phyloP scores from a whole-genome alignment of 768 basidiomycete genomes.

The Russula sp. region DNA sequence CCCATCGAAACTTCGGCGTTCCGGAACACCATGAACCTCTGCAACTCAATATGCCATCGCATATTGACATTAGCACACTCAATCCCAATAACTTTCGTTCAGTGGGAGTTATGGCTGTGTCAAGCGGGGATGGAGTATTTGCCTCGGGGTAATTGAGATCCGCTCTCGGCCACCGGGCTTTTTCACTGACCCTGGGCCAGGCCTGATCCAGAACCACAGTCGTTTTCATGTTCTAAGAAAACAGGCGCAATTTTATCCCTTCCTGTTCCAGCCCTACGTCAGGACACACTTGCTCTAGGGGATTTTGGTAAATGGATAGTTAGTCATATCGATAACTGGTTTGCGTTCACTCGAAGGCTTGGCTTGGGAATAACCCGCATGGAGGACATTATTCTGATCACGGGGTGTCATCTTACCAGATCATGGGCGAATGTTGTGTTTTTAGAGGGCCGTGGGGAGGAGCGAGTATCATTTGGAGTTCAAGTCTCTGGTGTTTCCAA shows the following conservation, averaged over 20 bases:
- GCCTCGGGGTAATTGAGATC: neutral
- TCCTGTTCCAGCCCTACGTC: neutral
- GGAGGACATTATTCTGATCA: conserved; percentile 1
- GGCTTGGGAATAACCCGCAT: neutral
- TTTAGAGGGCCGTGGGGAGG: neutral
- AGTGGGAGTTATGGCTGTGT: neutral
- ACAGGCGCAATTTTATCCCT: neutral
- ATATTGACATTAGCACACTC: neutral
- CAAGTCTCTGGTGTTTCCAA: neutral
- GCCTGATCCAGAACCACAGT: neutral
- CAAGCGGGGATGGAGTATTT: neutral
- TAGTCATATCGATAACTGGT: neutral
- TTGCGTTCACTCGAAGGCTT: neutral
- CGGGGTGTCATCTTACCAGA: neutral
- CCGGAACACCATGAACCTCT: neutral
- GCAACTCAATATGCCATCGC: neutral
- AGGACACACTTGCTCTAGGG: neutral
- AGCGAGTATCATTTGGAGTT: neutral
- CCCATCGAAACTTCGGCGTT: neutral
- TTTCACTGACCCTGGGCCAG: neutral
- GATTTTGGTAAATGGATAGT: neutral
- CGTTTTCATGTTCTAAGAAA: neutral
- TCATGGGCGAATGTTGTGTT: neutral
- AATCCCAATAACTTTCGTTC: neutral
- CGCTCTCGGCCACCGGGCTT: neutral